Conservation (phyloP, 345 rosid species). For the Jatropha curcas region DNA sequence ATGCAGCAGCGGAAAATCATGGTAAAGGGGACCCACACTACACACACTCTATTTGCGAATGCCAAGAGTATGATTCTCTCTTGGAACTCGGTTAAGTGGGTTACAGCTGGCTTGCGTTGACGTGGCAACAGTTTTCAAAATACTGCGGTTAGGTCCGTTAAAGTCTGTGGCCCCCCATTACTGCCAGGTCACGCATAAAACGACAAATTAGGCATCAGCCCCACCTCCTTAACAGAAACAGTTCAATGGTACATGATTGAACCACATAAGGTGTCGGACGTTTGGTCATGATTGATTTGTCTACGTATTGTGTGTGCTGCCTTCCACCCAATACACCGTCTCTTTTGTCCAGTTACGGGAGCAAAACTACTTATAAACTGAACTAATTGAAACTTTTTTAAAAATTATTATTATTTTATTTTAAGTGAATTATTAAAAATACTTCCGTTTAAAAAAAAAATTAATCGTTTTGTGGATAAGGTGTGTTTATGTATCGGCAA, state of each 20-base stretch:
- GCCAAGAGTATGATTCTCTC: slow-evolving; percentile 39
- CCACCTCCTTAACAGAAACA: slow-evolving; percentile 11
- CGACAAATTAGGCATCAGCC: slow-evolving; percentile 23
- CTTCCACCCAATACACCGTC: background rate
- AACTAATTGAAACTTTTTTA: too few relatives aligned
- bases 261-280: slow-evolving; percentile 11
- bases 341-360: background rate
- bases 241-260: background rate
- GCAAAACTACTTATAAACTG: too few relatives aligned
- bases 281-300: background rate
- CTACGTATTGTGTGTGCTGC: background rate
- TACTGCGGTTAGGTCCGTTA: slow-evolving; percentile 38
- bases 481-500: too few relatives aligned
- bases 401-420: too few relatives aligned
- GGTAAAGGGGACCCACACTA: background rate
- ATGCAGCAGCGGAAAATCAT: slow-evolving; percentile 40
- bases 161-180: background rate
- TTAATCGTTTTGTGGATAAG: too few relatives aligned
- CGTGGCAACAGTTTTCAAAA: slow-evolving; percentile 23
- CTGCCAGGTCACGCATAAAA: slow-evolving; percentile 25
- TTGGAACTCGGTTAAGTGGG: slow-evolving; percentile 45
- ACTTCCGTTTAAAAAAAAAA: too few relatives aligned
- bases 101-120: slow-evolving; percentile 50
- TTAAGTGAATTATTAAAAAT: too few relatives aligned
- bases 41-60: slow-evolving; percentile 26